A percentile compares a stretch with the other conserved stretches of the same genome.
These are phyloP conservation scores for Fraxinus xanthoxyloides DNA, from an alignment of 305 asterid species.

Conservation along the genomic window DNA sequence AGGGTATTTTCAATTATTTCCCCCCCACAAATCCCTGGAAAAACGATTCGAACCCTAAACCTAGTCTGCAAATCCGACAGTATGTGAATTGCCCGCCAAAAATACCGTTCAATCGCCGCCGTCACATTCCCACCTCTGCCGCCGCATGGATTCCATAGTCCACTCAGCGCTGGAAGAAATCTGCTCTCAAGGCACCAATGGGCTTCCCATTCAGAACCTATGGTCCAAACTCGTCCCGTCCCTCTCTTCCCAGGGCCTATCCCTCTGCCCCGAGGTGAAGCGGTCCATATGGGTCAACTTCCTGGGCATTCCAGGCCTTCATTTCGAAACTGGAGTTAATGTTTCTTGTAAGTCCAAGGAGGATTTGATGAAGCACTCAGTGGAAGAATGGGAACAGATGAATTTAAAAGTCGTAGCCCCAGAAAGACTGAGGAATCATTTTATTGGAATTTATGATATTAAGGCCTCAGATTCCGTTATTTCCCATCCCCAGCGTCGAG, in stretches of 20 bases:
- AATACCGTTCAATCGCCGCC: conserved; percentile 16
- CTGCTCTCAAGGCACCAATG: conserved; percentile 60
- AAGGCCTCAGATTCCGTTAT: conserved; percentile 51
- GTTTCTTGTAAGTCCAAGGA: conserved; percentile 28
- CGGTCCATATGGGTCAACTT: conserved; percentile 73
- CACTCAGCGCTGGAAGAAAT: conserved; percentile 75
- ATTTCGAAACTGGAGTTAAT: conserved; percentile 37
- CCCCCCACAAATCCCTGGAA: conserved; percentile 15
- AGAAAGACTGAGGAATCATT: conserved; percentile 60
- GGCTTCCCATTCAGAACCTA: conserved; percentile 56
- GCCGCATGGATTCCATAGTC: conserved; percentile 68
- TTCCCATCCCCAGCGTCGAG: conserved; percentile 48
- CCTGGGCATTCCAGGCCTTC: conserved; percentile 58
- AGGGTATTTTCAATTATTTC: too few relatives aligned
- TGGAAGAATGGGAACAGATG: conserved; percentile 57
- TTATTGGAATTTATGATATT: conserved; percentile 69
- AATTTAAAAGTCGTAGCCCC: conserved; percentile 65
- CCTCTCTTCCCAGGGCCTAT: conserved; percentile 45
- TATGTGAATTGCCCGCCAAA: conserved; percentile 37
- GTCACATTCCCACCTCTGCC: conserved; percentile 8
- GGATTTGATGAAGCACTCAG: conserved; percentile 33
- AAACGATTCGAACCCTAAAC: conserved; percentile 48
- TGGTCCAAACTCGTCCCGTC: conserved; percentile 61
- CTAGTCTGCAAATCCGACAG: conserved; percentile 1
- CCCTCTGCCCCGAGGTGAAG: conserved; percentile 65